Evolutionary conservation across 495 filamentous ascomycete species (phyloP).

Genomic region (Hypoxylon subgilvum): DNA sequence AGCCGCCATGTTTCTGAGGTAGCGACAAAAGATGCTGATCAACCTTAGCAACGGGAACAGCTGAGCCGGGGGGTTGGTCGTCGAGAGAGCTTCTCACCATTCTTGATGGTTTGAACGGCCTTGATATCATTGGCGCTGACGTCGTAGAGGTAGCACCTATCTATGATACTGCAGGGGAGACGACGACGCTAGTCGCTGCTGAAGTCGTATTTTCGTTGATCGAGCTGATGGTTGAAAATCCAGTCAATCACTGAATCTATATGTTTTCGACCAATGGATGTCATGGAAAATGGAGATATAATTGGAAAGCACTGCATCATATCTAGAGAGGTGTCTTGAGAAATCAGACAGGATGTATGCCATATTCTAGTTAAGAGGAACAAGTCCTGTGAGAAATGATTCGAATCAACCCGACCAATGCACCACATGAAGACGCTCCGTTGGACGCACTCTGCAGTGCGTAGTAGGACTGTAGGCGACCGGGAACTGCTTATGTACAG

Average conservation of each 20-base stretch:
- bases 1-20: not conserved
- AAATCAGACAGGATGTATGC: conserved; percentile 21
- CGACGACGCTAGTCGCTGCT: conserved; percentile 71
- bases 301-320: conserved; percentile 19
- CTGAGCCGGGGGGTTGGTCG: conserved; percentile 87
- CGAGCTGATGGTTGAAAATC: conserved; percentile 47
- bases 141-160: conserved; percentile 76
- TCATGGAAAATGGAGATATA: conserved; percentile 13
- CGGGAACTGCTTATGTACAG: conserved; percentile 31
- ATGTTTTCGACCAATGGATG: not conserved
- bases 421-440: conserved; percentile 29
- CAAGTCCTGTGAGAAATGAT: conserved; percentile 22
- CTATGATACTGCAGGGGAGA: conserved; percentile 73
- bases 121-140: conserved; percentile 81
- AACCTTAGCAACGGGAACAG: conserved; percentile 73
- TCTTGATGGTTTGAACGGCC: conserved; percentile 60
- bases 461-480: conserved; percentile 8
- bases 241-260: conserved; percentile 29
- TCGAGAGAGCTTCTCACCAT: conserved; percentile 69
- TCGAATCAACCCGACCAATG: conserved; percentile 25
- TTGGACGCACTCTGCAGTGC: conserved; percentile 8
- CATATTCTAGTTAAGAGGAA: conserved; percentile 24
- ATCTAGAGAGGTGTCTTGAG: conserved; percentile 15
- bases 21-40: conserved; percentile 2
- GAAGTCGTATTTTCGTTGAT: conserved; percentile 45